These are phyloP conservation scores for Ophiocordyceps sinensis DNA, from an alignment of 2,329 filamentous ascomycete genomes.

Conservation along the genomic window DNA sequence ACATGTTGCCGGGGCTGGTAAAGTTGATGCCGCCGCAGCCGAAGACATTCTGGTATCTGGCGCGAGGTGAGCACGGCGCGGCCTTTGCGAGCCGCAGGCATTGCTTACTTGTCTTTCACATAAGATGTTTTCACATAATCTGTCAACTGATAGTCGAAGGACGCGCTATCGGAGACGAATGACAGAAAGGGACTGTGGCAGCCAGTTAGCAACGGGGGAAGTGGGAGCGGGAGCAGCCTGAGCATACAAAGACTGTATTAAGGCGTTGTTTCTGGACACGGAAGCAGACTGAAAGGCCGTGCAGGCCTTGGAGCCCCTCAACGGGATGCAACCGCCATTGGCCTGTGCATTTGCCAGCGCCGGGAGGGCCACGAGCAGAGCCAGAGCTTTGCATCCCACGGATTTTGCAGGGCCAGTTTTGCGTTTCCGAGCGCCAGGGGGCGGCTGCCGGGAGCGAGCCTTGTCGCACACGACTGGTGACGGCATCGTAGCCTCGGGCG, in stretches of 20 bases:
- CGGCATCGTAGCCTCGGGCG: not conserved
- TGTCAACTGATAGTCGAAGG: slow-evolving; percentile 64
- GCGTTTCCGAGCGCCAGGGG: not conserved
- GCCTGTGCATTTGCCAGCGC: slow-evolving; percentile 21
- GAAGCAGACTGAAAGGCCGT: slow-evolving; percentile 59
- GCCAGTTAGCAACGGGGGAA: not conserved
- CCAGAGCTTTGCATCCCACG: slow-evolving; percentile 4
- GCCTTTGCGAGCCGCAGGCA: not conserved
- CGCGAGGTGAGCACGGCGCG: not conserved
- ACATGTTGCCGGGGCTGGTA: slow-evolving; percentile 65
- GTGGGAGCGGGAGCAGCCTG: slow-evolving; percentile 6
- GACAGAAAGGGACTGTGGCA: slow-evolving; percentile 62
- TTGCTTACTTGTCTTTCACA: slow-evolving; percentile 59
- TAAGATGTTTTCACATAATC: slow-evolving; percentile 63
- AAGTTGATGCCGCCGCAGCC: slow-evolving; percentile 69
- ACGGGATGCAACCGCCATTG: slow-evolving; percentile 41
- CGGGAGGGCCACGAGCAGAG: slow-evolving; percentile 13
- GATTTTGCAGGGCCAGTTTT: not conserved
- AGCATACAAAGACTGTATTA: slow-evolving; percentile 51
- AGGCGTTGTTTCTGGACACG: slow-evolving; percentile 45
- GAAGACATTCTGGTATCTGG: slow-evolving; percentile 66
- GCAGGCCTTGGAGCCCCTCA: slow-evolving; percentile 55
- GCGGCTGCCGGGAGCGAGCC: not conserved
- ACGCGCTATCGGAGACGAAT: slow-evolving; percentile 58
- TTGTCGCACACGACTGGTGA: not conserved